These are phyloP conservation scores for Globisporangium paddicum DNA, from an alignment of 352 stramenopile species.

Conservation along the genomic window DNA sequence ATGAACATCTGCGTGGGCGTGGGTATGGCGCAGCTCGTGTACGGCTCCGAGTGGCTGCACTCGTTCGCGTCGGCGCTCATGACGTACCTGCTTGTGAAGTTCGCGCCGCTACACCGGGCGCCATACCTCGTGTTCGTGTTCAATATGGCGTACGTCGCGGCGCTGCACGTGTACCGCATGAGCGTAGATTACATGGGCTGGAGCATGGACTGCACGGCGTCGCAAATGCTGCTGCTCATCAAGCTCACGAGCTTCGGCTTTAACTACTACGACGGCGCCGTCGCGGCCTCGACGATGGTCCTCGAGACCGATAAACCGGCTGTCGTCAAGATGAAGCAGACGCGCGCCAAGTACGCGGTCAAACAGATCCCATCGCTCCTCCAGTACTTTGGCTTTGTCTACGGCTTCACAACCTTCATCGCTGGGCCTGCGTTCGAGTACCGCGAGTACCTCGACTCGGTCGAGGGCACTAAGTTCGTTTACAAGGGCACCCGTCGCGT, in stretches of 20 bases:
- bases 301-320: constrained; percentile 24
- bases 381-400: constrained; percentile 96
- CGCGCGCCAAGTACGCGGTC: constrained; percentile 50
- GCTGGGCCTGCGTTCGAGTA: constrained; percentile 95
- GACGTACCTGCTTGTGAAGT: constrained; percentile 80
- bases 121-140: constrained; percentile 89
- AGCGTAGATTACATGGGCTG: constrained; percentile 95
- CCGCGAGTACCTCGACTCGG: constrained; percentile 87
- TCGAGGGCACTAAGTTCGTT: constrained; percentile 44
- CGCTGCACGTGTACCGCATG: constrained; percentile 93
- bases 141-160: constrained; percentile 91
- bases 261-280: constrained; percentile 93
- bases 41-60: constrained; percentile 92
- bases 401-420: constrained; percentile 95
- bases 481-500: constrained; percentile 26
- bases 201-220: constrained; percentile 80
- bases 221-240: constrained; percentile 95
- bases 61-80: constrained; percentile 89
- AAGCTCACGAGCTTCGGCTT: constrained; percentile 97
- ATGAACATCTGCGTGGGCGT: constrained; percentile 90
- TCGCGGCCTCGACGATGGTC: constrained; percentile 20
- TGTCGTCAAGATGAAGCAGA: constrained; percentile 23
- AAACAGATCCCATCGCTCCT: constrained; percentile 84
- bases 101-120: constrained; percentile 38
- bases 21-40: constrained; percentile 94